phyloP scores from a whole-genome alignment of 1,284 basidiomycete genomes.

The Hortiboletus rubellus region DNA sequence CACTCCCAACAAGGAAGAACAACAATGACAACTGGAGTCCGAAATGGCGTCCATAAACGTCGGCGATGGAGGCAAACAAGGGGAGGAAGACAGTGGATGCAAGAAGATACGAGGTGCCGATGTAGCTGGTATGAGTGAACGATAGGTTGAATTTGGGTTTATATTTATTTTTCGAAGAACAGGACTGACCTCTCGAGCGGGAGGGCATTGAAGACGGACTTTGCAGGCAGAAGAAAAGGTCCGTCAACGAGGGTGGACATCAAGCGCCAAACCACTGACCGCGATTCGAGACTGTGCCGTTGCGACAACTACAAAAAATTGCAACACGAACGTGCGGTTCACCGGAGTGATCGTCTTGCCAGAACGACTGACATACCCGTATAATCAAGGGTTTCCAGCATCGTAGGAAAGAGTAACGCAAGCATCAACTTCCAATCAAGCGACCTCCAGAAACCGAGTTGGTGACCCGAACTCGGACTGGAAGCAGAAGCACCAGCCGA shows the following conservation, averaged over 20 bases:
- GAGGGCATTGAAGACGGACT: conserved; percentile 47
- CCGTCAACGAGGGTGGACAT: background rate
- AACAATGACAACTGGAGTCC: conserved; percentile 46
- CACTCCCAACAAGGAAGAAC: conserved; percentile 47
- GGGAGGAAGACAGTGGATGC: conserved; percentile 55
- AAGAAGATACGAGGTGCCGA: conserved; percentile 51
- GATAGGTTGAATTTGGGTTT: background rate
- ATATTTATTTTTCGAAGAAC: background rate
- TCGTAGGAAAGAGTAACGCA: conserved; percentile 32
- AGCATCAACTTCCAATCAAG: conserved; percentile 31
- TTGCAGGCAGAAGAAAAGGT: conserved; percentile 9
- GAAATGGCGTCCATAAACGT: conserved; percentile 49
- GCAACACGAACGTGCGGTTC: background rate
- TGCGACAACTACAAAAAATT: conserved; percentile 43
- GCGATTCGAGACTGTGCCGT: conserved; percentile 55
- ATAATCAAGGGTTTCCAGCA: conserved; percentile 40
- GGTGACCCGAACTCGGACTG: background rate
- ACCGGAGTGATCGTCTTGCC: background rate
- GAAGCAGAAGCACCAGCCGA: background rate
- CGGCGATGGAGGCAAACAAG: conserved; percentile 49
- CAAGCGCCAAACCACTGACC: conserved; percentile 29
- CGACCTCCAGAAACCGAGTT: conserved; percentile 26
- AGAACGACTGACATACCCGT: conserved; percentile 36
- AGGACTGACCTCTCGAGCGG: conserved; percentile 43
- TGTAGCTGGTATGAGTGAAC: conserved; percentile 35